A percentile compares a stretch with the other conserved stretches of the same genome.
Conservation (phyloP, 1,284 basidiomycete genomes). For the Stygiomarasmius scandens region DNA sequence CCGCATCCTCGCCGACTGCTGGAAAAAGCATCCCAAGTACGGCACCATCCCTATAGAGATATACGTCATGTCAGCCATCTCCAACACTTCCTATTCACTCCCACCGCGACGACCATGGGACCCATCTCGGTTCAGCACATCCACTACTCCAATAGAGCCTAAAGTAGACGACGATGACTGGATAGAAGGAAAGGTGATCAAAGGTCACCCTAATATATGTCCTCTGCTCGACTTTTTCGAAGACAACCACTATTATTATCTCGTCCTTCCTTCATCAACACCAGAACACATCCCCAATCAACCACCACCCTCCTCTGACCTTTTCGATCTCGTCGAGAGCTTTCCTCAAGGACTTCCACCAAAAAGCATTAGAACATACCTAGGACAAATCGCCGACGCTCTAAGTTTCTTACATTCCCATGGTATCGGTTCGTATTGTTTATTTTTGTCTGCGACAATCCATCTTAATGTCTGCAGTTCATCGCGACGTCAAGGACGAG, state of each 20-base stretch:
- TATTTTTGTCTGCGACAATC: conserved; percentile 6
- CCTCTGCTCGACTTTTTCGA: conserved; percentile 97
- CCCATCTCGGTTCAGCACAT: conserved; percentile 53
- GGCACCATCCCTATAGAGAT: conserved; percentile 99
- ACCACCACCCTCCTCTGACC: conserved; percentile 69
- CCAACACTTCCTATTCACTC: conserved; percentile 72
- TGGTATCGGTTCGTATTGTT: conserved; percentile 69
- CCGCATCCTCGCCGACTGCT: conserved; percentile 97
- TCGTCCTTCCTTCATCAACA: conserved; percentile 75
- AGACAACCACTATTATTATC: conserved; percentile 95
- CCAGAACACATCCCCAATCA: conserved; percentile 57
- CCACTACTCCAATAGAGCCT: conserved; percentile 19
- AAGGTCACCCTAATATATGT: conserved; percentile 92
- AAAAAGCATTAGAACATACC: conserved; percentile 77
- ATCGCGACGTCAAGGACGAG: conserved; percentile 98
- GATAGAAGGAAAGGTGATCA: conserved; percentile 70
- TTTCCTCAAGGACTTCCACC: conserved; percentile 86
- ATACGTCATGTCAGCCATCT: conserved; percentile 94
- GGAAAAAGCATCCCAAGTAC: conserved; percentile 94
- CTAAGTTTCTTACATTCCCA: conserved; percentile 89
- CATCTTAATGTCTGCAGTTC: conserved; percentile 56
- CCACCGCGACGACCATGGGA: conserved; percentile 81
- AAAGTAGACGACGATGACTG: conserved; percentile 45
- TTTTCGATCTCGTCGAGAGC: conserved; percentile 94
- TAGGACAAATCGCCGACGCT: conserved; percentile 95